A percentile compares a stretch with the other conserved stretches of the same genome.
These are phyloP conservation scores for Thymus mandschuricus DNA, from an alignment of 257 asterid species.

Conservation along the genomic window DNA sequence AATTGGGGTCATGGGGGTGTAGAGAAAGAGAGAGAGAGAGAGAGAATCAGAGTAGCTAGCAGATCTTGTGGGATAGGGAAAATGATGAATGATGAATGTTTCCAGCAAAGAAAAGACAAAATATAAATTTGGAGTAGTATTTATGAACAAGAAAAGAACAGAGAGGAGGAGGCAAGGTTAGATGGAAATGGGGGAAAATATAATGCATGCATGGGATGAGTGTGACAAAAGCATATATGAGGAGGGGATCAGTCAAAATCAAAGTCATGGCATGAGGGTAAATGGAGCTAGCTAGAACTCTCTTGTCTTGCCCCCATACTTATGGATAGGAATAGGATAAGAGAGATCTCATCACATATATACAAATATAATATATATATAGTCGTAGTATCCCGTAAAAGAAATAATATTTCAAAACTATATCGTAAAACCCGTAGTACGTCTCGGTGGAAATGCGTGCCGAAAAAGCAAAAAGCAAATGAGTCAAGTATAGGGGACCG, in stretches of 20 bases:
- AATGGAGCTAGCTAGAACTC: slow-evolving; percentile 39
- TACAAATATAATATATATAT: too few species aligned
- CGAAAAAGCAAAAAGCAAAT: too few species aligned
- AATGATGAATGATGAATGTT: slow-evolving; percentile 14
- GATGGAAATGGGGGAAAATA: slow-evolving; percentile 27
- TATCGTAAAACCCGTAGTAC: too few species aligned
- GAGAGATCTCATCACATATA: neutral
- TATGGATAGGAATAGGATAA: slow-evolving; percentile 55
- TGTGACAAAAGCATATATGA: slow-evolving; percentile 38
- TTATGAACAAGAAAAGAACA: neutral
- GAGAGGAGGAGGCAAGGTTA: slow-evolving; percentile 9
- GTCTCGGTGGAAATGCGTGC: too few species aligned
- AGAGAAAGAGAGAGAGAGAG: too few species aligned
- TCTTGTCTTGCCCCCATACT: slow-evolving; percentile 50
- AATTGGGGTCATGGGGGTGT: neutral
- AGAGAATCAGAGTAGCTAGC: slow-evolving; percentile 16
- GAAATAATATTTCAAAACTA: too few species aligned
- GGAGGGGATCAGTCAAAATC: slow-evolving; percentile 43
- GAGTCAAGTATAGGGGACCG: too few species aligned
- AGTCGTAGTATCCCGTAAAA: too few species aligned
- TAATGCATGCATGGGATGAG: slow-evolving; percentile 39
- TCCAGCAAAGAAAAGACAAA: slow-evolving; percentile 28
- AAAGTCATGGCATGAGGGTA: slow-evolving; percentile 51
- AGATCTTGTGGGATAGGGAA: slow-evolving; percentile 15
- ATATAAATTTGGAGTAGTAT: neutral